These are phyloP conservation scores for Suhomyces prunicola DNA, from an alignment of 805 yeast genomes.

Conservation along the genomic window DNA sequence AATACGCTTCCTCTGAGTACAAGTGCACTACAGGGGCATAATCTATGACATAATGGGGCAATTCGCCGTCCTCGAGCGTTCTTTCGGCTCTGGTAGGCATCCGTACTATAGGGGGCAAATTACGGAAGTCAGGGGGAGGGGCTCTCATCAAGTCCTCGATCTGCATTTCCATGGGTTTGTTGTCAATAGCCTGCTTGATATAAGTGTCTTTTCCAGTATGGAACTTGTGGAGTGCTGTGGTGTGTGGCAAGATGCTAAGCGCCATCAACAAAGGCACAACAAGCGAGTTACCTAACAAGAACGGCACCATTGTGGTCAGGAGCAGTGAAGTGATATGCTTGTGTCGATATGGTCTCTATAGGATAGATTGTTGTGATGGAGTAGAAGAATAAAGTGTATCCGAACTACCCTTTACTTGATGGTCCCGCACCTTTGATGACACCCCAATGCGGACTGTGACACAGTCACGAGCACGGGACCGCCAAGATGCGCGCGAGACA, in stretches of 20 bases:
- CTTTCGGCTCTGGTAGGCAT: constrained; percentile 31
- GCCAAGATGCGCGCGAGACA: neutral
- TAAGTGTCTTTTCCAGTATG: constrained; percentile 16
- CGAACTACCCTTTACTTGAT: neutral
- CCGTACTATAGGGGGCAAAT: constrained; percentile 39
- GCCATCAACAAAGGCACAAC: neutral
- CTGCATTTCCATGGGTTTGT: constrained; percentile 17
- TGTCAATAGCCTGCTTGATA: constrained; percentile 18
- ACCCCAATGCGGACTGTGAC: neutral
- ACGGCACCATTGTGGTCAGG: neutral
- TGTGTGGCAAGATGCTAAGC: neutral
- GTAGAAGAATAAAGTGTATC: neutral
- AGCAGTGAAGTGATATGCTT: neutral
- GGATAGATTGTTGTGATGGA: neutral
- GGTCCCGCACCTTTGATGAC: neutral
- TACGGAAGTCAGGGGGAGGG: constrained; percentile 18
- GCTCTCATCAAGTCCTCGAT: constrained; percentile 25
- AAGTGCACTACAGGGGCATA: constrained; percentile 77
- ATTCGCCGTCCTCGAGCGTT: constrained; percentile 48
- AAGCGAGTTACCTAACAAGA: neutral
- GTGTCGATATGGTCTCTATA: neutral
- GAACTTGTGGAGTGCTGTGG: neutral
- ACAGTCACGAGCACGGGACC: neutral
- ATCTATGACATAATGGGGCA: constrained; percentile 62
- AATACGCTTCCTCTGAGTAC: constrained; percentile 82